Percentiles rank a stretch among this genome's conserved stretches.
phyloP scores from a whole-genome alignment of 2,329 filamentous ascomycete genomes.

The Colletotrichum endophyticum region DNA sequence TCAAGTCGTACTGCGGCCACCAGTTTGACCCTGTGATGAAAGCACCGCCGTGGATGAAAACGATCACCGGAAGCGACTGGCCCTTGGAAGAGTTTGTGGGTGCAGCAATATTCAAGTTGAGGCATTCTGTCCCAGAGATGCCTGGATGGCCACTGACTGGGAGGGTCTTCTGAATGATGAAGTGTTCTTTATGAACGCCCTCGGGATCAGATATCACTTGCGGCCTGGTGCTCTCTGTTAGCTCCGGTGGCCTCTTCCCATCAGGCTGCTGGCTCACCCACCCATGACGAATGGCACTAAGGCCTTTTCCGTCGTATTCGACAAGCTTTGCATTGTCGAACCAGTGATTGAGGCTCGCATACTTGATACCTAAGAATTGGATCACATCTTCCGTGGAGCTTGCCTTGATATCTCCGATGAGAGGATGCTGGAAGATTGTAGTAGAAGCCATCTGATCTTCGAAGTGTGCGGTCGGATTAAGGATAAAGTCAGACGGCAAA shows the following conservation, averaged over 20 bases:
- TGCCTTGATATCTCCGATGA: neutral
- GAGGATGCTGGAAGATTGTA: neutral
- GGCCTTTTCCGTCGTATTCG: neutral
- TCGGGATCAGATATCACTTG: conserved; percentile 41
- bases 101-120: conserved; percentile 57
- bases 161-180: conserved; percentile 51
- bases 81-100: conserved; percentile 31
- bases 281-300: conserved; percentile 40
- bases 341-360: conserved; percentile 23
- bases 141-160: conserved; percentile 37
- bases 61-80: conserved; percentile 51
- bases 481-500: neutral
- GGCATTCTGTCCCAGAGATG: conserved; percentile 51
- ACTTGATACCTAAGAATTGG: conserved; percentile 27
- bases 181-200: conserved; percentile 49
- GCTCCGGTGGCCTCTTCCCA: neutral
- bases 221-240: conserved; percentile 26
- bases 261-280: conserved; percentile 20
- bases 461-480: neutral
- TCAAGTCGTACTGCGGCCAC: conserved; percentile 57
- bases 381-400: conserved; percentile 3
- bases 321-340: conserved; percentile 20
- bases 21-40: conserved; percentile 53
- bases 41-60: conserved; percentile 59
- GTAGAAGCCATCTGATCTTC: neutral